phyloP scores from a whole-genome alignment of 2,329 filamentous ascomycete genomes.

The Fusarium xyrophilum region DNA sequence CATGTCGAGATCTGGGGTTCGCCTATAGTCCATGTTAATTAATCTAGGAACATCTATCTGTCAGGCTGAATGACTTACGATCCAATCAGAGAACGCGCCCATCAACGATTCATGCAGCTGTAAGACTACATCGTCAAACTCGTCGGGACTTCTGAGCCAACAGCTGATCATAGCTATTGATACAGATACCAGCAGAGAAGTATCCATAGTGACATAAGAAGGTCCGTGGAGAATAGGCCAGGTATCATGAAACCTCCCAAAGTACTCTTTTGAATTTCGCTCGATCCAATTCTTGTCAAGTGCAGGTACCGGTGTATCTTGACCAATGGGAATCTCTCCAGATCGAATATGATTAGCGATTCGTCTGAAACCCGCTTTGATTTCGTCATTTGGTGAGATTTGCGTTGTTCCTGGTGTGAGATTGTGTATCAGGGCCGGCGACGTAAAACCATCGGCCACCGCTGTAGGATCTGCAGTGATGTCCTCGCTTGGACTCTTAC shows the following conservation, averaged over 20 bases:
- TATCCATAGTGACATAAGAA: slow-evolving; percentile 42
- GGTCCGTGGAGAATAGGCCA: slow-evolving; percentile 53
- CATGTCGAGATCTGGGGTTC: slow-evolving; percentile 18
- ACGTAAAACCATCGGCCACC: neutral
- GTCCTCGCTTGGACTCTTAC: slow-evolving; percentile 12
- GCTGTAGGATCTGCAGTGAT: neutral
- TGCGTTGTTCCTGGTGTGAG: slow-evolving; percentile 3
- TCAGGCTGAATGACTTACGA: slow-evolving; percentile 35
- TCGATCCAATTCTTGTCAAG: slow-evolving; percentile 30
- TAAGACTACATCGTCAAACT: slow-evolving; percentile 39
- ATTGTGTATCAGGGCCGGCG: neutral
- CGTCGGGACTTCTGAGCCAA: slow-evolving; percentile 46
- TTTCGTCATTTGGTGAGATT: slow-evolving; percentile 5
- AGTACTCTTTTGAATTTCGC: slow-evolving; percentile 43
- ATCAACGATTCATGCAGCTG: slow-evolving; percentile 46
- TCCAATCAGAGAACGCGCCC: slow-evolving; percentile 39
- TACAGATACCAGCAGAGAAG: slow-evolving; percentile 39
- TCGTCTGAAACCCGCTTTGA: slow-evolving; percentile 11
- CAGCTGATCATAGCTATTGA: slow-evolving; percentile 50
- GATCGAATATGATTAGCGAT: slow-evolving; percentile 10
- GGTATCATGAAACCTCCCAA: slow-evolving; percentile 50
- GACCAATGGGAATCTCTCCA: slow-evolving; percentile 15
- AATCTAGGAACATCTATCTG: neutral
- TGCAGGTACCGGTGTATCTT: neutral
- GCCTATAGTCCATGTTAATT: slow-evolving; percentile 20